Evolutionary conservation across 805 yeast species (phyloP), one percentile per base, ranked within the genome.

Genomic region (Myxozyma udenii): DNA sequence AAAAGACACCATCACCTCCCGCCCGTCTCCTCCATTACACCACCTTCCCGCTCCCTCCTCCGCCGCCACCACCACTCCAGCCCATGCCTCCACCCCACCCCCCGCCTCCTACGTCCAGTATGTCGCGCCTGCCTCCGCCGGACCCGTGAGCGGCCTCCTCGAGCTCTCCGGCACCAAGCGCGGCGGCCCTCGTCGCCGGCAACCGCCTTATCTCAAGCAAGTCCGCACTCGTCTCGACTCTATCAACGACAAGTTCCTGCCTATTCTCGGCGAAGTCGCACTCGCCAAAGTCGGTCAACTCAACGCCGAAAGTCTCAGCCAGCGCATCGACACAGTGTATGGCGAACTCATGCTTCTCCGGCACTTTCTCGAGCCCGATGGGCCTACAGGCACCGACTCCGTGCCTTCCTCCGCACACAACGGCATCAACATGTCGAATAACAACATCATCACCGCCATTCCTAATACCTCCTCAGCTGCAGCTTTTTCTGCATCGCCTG

Each of bases 211-310:
- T 36, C 50, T 50, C 23, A 44, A 50, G 16, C 45, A 53, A 23
- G 44, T 53, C 33, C 50, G 50, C 23, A 39, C 51, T 14, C 51
- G 53, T 6, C 48, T 54, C 36, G 38, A 25, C 24, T 45, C 53
- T 32, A 49, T 54, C 42, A 30, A 41, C 37, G 58, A 54, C 24
- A 50, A 48, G 35, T 54, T 54, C 51, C 49, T 54, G 36, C 58
- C 58, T n/a, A 43, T 54, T 16, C 55, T 54, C 16, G 58, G 58
- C 26, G 58, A 54, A 28, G 37, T 54, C 21, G 58, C 58, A 38
- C 53, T 54, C 28, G 58, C 53, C n/a, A 50, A 51, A n/a, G 55
- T 42, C 22, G 58, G 58, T 16, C 58, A 54, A 22, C 48, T 51
- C 7, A 32, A 35, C n/a, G 39, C 48, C 32, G 58, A 54, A 16